phyloP scores from a whole-genome alignment of 1,139 yeast species.

The Hyphopichia pseudoburtonii region DNA sequence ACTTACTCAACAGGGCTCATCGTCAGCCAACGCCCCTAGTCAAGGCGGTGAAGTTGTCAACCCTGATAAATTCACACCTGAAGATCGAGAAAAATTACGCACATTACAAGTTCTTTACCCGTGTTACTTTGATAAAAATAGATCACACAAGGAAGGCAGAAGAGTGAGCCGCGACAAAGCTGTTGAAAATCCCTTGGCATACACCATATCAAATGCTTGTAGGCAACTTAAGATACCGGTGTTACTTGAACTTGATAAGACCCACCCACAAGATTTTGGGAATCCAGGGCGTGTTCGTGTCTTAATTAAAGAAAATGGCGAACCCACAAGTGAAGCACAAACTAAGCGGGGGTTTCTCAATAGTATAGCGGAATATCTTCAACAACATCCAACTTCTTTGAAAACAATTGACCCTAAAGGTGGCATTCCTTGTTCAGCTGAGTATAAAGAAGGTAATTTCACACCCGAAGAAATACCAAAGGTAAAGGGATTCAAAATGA shows the following conservation, averaged over 20 bases:
- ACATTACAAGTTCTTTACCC: constrained; percentile 80
- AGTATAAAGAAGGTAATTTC: constrained; percentile 49
- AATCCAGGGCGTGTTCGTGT: constrained; percentile 94
- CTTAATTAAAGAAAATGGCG: constrained; percentile 49
- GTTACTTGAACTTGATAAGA: constrained; percentile 73
- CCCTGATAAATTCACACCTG: constrained; percentile 40
- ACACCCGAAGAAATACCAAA: constrained; percentile 66
- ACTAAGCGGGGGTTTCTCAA: constrained; percentile 70
- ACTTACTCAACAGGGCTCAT: constrained; percentile 1
- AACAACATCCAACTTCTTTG: constrained; percentile 69
- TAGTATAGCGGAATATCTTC: constrained; percentile 61
- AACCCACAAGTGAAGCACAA: constrained; percentile 33
- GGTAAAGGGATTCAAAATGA: constrained; percentile 84
- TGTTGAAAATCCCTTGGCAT: constrained; percentile 85
- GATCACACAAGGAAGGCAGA: constrained; percentile 82
- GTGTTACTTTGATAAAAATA: constrained; percentile 80
- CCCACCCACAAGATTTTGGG: constrained; percentile 97
- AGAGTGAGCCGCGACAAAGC: constrained; percentile 67
- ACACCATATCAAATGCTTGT: constrained; percentile 70
- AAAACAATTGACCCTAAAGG: constrained; percentile 52
- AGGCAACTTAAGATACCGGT: constrained; percentile 50
- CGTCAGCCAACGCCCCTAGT: constrained; percentile 1
- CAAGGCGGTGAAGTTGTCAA: constrained; percentile 31
- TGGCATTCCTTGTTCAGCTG: constrained; percentile 63
- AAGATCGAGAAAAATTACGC: constrained; percentile 61